Conservation (phyloP, 2,329 filamentous ascomycete genomes). For the Dactylellina drechsleri region DNA sequence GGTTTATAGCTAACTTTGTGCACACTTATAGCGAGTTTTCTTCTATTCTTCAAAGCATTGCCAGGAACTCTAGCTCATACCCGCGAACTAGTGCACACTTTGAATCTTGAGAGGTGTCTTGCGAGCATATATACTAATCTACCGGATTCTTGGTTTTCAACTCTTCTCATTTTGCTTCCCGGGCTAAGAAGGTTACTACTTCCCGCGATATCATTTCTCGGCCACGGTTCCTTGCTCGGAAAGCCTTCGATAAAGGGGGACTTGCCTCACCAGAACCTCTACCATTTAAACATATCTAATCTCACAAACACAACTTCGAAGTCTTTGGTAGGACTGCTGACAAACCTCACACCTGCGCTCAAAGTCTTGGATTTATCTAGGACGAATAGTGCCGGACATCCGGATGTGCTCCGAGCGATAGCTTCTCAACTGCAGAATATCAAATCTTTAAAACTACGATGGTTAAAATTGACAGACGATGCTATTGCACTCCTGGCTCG, state of each 20-base stretch:
- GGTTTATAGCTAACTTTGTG: neutral
- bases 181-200: slow-evolving; percentile 36
- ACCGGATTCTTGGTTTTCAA: slow-evolving; percentile 55
- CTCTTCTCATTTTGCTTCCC: slow-evolving; percentile 51
- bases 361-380: slow-evolving; percentile 54
- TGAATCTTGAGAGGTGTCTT: slow-evolving; percentile 43
- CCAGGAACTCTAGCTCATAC: slow-evolving; percentile 4
- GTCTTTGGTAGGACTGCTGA: slow-evolving; percentile 48
- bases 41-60: slow-evolving; percentile 35
- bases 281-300: slow-evolving; percentile 35
- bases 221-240: slow-evolving; percentile 46
- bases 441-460: slow-evolving; percentile 45
- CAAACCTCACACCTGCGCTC: slow-evolving; percentile 48
- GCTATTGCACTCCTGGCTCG: slow-evolving; percentile 14
- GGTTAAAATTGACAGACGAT: slow-evolving; percentile 52
- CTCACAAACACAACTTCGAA: slow-evolving; percentile 54
- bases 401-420: slow-evolving; percentile 36
- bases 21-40: slow-evolving; percentile 27
- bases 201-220: slow-evolving; percentile 52
- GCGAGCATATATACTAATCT: slow-evolving; percentile 55
- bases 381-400: slow-evolving; percentile 43
- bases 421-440: slow-evolving; percentile 33
- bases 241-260: slow-evolving; percentile 25
- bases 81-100: slow-evolving; percentile 27
- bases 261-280: slow-evolving; percentile 34